These are phyloP conservation scores for Fusarium phyllophilum DNA, from an alignment of 2,329 filamentous ascomycete genomes.

Conservation along the genomic window DNA sequence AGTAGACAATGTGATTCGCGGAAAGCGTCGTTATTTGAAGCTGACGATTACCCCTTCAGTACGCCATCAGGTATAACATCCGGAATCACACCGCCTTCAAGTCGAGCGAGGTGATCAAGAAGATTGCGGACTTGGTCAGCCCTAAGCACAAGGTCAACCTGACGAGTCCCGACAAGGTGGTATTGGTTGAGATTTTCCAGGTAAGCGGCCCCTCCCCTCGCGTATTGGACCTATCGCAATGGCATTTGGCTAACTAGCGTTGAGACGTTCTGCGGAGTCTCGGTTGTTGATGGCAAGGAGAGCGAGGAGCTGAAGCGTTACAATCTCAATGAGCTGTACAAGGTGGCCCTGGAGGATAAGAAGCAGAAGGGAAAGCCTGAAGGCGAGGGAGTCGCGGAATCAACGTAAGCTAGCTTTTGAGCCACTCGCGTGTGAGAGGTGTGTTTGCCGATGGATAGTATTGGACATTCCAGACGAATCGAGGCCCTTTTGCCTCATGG, in stretches of 20 bases:
- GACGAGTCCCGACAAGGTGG: constrained; percentile 79
- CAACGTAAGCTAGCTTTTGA: constrained; percentile 26
- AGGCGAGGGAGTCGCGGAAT: constrained; percentile 30
- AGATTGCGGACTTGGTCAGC: constrained; percentile 73
- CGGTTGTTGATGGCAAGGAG: constrained; percentile 75
- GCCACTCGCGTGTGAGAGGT: constrained; percentile 6
- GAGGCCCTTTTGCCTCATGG: constrained; percentile 1
- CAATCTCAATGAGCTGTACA: constrained; percentile 80
- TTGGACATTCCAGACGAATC: constrained; percentile 8
- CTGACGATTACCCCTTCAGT: constrained; percentile 60
- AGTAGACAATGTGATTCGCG: constrained; percentile 42
- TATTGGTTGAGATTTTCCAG: constrained; percentile 84
- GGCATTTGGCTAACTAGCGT: constrained; percentile 36
- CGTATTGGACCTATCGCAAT: constrained; percentile 32
- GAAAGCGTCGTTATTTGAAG: constrained; percentile 4
- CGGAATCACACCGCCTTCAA: constrained; percentile 77
- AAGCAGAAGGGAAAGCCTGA: constrained; percentile 27
- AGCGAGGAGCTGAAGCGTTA: constrained; percentile 81
- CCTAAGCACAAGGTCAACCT: constrained; percentile 79
- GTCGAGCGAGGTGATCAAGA: constrained; percentile 75
- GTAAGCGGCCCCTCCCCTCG: constrained; percentile 55
- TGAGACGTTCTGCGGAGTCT: constrained; percentile 82
- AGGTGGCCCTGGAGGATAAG: constrained; percentile 40
- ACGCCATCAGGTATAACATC: constrained; percentile 83
- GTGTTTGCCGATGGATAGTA: constrained; percentile 19